A percentile compares a stretch with the other conserved stretches of the same genome.
phyloP scores from a whole-genome alignment of 1,284 basidiomycete species.

The Cutaneotrichosporon sp. region DNA sequence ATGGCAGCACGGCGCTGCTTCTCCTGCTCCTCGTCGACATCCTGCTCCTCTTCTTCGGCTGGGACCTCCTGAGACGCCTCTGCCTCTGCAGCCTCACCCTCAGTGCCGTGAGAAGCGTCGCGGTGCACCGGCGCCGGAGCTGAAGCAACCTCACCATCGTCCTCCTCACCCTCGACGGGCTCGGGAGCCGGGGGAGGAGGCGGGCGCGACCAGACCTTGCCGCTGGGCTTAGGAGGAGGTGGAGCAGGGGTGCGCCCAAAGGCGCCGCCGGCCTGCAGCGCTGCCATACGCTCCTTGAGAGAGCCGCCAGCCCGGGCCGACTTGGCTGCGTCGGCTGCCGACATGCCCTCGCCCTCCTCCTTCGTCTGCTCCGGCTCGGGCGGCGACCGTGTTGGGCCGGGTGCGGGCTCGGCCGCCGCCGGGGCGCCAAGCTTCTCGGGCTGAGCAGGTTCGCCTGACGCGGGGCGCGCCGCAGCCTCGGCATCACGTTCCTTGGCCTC shows the following conservation, averaged over 20 bases:
- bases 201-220: slow-evolving; percentile 69
- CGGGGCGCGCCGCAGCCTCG: slow-evolving; percentile 11
- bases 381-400: slow-evolving; percentile 20
- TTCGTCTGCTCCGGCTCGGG: slow-evolving; percentile 12
- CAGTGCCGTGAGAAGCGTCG: slow-evolving; percentile 23
- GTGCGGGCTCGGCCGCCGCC: slow-evolving; percentile 11
- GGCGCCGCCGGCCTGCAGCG: slow-evolving; percentile 70
- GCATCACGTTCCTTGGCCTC: slow-evolving; percentile 47
- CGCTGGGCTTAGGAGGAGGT: slow-evolving; percentile 64
- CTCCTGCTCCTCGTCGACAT: slow-evolving; percentile 49
- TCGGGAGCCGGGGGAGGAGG: slow-evolving; percentile 55
- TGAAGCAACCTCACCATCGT: slow-evolving; percentile 24
- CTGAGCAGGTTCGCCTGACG: slow-evolving; percentile 8
- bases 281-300: slow-evolving; percentile 88
- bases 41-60: slow-evolving; percentile 36
- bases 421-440: not conserved
- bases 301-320: slow-evolving; percentile 67
- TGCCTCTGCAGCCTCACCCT: slow-evolving; percentile 11
- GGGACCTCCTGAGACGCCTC: slow-evolving; percentile 45
- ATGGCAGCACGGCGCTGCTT: slow-evolving; percentile 54
- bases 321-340: slow-evolving; percentile 76
- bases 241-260: slow-evolving; percentile 61
- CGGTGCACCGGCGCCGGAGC: slow-evolving; percentile 15
- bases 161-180: slow-evolving; percentile 41
- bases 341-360: slow-evolving; percentile 59